Conservation (phyloP, 179 eudicot species). For the Pouteria campechiana region DNA sequence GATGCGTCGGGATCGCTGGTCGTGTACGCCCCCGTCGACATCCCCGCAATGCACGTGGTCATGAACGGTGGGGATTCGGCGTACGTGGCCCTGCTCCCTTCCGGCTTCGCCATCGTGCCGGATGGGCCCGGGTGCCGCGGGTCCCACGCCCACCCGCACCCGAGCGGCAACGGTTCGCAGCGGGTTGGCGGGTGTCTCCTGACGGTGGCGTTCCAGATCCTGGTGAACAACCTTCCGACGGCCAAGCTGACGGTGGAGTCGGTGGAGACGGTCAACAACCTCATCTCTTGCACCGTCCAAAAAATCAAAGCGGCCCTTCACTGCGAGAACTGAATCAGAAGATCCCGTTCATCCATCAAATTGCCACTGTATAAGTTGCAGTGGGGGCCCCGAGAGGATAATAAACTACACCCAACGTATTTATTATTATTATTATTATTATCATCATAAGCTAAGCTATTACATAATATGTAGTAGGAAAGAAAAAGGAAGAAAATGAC, state of each 20-base stretch:
- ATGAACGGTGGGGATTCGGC: slow-evolving; percentile 99
- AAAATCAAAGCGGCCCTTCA: slow-evolving; percentile 86
- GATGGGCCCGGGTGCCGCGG: slow-evolving; percentile 54
- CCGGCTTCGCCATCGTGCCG: slow-evolving; percentile 78
- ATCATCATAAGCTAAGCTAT: too few relatives aligned
- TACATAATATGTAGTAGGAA: too few relatives aligned
- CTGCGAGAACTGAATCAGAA: slow-evolving; percentile 52
- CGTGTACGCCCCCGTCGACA: slow-evolving; percentile 94
- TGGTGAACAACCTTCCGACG: slow-evolving; percentile 83
- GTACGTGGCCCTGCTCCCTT: slow-evolving; percentile 87
- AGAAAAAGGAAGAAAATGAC: background rate
- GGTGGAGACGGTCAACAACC: slow-evolving; percentile 86
- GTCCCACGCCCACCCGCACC: background rate
- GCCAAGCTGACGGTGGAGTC: slow-evolving; percentile 96
- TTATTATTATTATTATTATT: too few relatives aligned
- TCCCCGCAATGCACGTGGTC: slow-evolving; percentile 90
- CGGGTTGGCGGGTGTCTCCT: slow-evolving; percentile 60
- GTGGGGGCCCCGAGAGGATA: background rate
- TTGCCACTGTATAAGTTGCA: too few relatives aligned
- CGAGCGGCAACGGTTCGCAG: slow-evolving; percentile 4
- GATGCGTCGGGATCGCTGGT: slow-evolving; percentile 89
- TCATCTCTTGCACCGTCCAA: slow-evolving; percentile 88
- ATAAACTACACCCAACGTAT: too few relatives aligned
- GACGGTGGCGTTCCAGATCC: slow-evolving; percentile 85
- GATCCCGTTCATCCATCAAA: too few relatives aligned